Percentiles rank a stretch among this genome's conserved stretches.
Evolutionary conservation across 1,139 yeast species (phyloP).

Genomic region (Geotrichum klebahnii): DNA sequence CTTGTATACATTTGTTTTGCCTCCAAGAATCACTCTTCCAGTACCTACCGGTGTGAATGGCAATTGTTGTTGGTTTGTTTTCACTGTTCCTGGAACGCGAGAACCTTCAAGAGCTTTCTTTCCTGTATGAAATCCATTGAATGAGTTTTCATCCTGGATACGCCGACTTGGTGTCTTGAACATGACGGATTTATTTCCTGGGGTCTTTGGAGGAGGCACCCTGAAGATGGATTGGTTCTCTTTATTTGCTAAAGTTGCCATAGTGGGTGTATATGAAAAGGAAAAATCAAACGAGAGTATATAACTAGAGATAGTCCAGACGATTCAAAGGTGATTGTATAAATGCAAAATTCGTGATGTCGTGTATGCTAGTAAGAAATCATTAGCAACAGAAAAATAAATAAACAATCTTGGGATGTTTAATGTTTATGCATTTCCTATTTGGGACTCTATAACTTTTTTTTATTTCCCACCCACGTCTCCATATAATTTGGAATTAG

Average conservation of each 20-base stretch:
- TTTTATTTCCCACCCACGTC: neutral
- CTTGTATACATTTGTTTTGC: slow-evolving; percentile 20
- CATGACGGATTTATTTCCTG: slow-evolving; percentile 11
- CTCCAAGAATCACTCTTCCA: slow-evolving; percentile 17
- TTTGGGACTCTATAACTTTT: neutral
- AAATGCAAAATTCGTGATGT: too few relatives aligned
- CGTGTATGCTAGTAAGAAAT: too few relatives aligned
- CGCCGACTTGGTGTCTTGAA: slow-evolving; percentile 15
- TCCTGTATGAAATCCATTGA: slow-evolving; percentile 13
- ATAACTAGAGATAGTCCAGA: neutral
- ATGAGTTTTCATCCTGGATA: slow-evolving; percentile 10
- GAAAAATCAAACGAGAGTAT: too few relatives aligned
- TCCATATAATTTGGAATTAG: neutral
- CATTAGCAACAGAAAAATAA: too few relatives aligned
- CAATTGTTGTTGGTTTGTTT: slow-evolving; percentile 3
- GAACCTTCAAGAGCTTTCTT: slow-evolving; percentile 2
- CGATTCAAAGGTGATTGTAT: neutral
- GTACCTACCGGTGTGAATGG: slow-evolving; percentile 15
- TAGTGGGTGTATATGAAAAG: neutral
- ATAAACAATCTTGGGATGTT: neutral
- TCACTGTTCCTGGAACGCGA: slow-evolving; percentile 3
- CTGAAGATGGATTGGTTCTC: slow-evolving; percentile 10
- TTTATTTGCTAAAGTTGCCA: slow-evolving; percentile 15
- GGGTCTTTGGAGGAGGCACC: slow-evolving; percentile 7
- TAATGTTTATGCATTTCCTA: too few relatives aligned